Base-by-base conservation (phyloP, 352 stramenopile genomes). In the Halophytophthora batemanensis region DNA sequence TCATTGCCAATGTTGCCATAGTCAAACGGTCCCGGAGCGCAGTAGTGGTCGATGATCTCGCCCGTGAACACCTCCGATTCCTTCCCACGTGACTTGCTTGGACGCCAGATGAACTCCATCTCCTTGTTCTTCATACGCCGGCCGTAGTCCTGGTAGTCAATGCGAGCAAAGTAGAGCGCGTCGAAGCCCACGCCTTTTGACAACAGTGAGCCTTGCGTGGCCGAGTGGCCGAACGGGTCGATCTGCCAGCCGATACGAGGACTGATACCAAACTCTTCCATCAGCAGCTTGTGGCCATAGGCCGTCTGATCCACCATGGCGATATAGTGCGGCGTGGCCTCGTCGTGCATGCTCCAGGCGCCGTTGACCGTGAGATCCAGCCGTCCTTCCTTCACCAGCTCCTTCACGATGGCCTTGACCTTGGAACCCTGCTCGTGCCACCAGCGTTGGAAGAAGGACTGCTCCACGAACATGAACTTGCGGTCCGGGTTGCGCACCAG, bases 331-430 rank as follows among this genome's bases (percentile, higher is more conserved):
- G 96, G 80, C 13, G 87, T 84, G 3, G 96, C 97, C 63, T 99
- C 97, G 67, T 99, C 97, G 58, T 99, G 96, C 97, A 99, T 99
- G 68, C 84, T 96, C 96, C 96, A 99, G 38, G 96, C 96, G 33
- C 96, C 96, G 55, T 98, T 98, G 52, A 96, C 87, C 52, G 65
- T 87, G 4, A 99, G 96, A 46, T 95, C 85, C 6, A 98, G 75
- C 14, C 96, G 92, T 1, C 92, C 81, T 33, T 97, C 83, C 18
- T 80, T 70, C 11, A 99, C 92, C 6, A 99, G 75, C 38, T 86
- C 63, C 50, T 88, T 86, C 8, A 98, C 78, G 4, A 78, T 43
- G 21, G 54, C 50, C 50, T 96, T 92, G 22, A 79, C 78, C 14
- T 74, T 48, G 6, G 83, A 61, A 40, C 76, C 70, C 53, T 98